Evolutionary conservation across 257 asterid species (phyloP).

Genomic region (Solanum neorickii): DNA sequence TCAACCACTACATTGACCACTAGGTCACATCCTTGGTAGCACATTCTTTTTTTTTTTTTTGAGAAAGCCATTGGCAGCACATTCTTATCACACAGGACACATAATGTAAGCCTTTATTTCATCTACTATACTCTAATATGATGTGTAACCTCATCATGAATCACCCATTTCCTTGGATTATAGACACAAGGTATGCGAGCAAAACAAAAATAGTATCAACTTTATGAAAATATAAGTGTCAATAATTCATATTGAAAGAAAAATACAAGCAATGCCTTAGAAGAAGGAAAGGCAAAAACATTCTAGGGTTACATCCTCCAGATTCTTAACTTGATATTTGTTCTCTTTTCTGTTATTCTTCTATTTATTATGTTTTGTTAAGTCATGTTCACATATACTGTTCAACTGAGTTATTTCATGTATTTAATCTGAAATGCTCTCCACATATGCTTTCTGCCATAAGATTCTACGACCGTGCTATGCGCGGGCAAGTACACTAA

Average conservation of each 20-base stretch:
- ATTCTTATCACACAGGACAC: background rate
- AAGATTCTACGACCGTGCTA: background rate
- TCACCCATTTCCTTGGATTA: background rate
- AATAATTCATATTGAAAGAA: background rate
- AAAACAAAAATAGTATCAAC: background rate
- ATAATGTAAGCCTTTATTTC: background rate
- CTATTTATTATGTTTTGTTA: background rate
- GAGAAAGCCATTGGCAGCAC: background rate
- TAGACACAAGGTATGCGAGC: background rate
- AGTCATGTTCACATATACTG: background rate
- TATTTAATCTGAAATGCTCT: background rate
- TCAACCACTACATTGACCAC: background rate
- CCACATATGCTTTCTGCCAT: background rate
- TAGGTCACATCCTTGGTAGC: background rate
- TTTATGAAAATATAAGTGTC: background rate
- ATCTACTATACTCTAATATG: background rate
- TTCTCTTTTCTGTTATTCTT: background rate
- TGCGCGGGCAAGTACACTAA: background rate
- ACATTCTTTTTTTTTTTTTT: background rate
- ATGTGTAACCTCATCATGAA: background rate
- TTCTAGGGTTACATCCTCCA: background rate
- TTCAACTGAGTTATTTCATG: background rate
- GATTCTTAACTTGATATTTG: background rate
- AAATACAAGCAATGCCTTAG: background rate
- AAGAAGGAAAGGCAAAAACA: background rate